Percentiles rank a stretch among this genome's conserved stretches.
These are phyloP conservation scores for Myrica gale DNA, from an alignment of 306 rosid species.

Conservation along the genomic window DNA sequence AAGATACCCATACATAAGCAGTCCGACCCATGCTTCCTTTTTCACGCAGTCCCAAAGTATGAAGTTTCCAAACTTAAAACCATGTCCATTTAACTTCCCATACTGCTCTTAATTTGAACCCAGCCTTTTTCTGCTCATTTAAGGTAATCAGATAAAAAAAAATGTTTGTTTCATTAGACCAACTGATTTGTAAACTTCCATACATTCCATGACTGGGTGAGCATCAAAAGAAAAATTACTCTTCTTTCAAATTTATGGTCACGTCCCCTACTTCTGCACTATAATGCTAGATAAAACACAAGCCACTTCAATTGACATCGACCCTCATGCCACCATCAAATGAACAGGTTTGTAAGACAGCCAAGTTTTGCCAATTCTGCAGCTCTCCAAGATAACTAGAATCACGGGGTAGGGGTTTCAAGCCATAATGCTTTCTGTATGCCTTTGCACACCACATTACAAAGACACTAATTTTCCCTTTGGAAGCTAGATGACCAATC, in stretches of 20 bases:
- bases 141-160: no score
- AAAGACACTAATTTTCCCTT: not conserved
- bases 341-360: not conserved
- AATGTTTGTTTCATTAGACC: no score
- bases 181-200: no score
- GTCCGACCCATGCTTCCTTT: not conserved
- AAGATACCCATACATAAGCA: conserved; percentile 88
- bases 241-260: no score
- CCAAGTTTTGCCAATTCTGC: not conserved
- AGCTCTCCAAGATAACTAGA: not conserved
- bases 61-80: no score
- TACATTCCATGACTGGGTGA: not conserved
- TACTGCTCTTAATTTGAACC: no score
- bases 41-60: not conserved
- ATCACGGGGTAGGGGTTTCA: no score
- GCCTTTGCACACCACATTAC: no score
- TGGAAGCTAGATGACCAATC: not conserved
- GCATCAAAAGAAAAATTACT: no score
- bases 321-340: not conserved
- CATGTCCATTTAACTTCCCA: no score
- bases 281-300: not conserved
- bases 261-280: not conserved
- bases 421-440: no score
- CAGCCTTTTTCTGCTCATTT: no score
- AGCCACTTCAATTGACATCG: not conserved